Base-by-base conservation (phyloP, 2,329 filamentous ascomycete species). In the Paracorniculantispora psalliotae region DNA sequence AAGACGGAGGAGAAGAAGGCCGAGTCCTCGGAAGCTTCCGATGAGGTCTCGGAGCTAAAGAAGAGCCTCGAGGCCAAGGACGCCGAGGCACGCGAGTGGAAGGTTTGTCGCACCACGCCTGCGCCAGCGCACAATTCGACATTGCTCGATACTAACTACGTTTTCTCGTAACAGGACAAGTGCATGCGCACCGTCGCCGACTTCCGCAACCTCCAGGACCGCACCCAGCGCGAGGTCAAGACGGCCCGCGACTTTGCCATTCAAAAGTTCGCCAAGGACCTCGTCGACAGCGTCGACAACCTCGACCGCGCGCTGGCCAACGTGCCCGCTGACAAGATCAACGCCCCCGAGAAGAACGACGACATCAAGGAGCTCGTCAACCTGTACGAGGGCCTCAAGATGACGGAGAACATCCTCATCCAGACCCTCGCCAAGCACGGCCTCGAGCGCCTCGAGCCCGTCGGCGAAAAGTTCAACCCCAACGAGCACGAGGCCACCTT, bases 401-500 rank as follows among this genome's bases (percentile, higher is more conserved):
- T 99, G 93, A 97, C 93, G 30, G 91, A 97, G 77, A 81, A 75
- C 61, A 92, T 97, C 69, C 81, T 99, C 69, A 87, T 97, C 80
- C 81, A 81, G 71, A 96, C 93, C 19, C 81, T 99, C 64, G 87
- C 90, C 79, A 97, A 96, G 81, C 94, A 99, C 75, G 94, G 94
- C 59, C 80, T 99, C 63, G 90, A 96, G 81, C 83, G 92, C 66
- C 91, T 96, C 72, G 86, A 92, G 72, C 93, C 94, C 19, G 78
- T 85, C 64, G 83, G 86, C 67, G 88, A 94, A 73, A 92, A 91
- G 76, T 99, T 99, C 80, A 89, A 99, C 79, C 92, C 94, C 65
- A 97, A 97, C 76, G 83, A 90, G 75, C 94, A 97, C 74, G 94
- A 99, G 81, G 94, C 94, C 39, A 94, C 91, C 23, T 97, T 97